Percentiles rank a stretch among this genome's conserved stretches.
Conservation (phyloP, 1,284 basidiomycete species). For the Sporisorium sorghi region DNA sequence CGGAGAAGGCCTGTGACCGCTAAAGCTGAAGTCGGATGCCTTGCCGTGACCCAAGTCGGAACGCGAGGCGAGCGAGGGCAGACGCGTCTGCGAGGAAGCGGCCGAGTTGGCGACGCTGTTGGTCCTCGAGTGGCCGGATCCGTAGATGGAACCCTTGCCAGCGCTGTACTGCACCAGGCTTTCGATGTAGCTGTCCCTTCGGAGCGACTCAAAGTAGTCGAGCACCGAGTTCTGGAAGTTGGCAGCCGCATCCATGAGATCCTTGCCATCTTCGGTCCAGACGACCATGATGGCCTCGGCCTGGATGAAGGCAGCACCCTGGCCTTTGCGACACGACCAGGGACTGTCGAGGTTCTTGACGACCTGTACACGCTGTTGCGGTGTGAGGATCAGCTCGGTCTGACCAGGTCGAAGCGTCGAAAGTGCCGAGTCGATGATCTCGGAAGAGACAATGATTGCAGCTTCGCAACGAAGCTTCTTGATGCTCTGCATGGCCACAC, state of each 20-base stretch:
- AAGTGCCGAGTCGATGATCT: slow-evolving; percentile 82
- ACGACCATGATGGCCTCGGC: slow-evolving; percentile 80
- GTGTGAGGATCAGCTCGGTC: slow-evolving; percentile 45
- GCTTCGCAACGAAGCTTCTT: slow-evolving; percentile 74
- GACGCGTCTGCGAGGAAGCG: slow-evolving; percentile 18
- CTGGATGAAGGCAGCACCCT: slow-evolving; percentile 84
- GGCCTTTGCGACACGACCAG: slow-evolving; percentile 80
- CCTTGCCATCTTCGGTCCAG: slow-evolving; percentile 79
- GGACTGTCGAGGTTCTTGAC: slow-evolving; percentile 75
- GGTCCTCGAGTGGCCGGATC: slow-evolving; percentile 10
- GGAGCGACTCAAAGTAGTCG: slow-evolving; percentile 34
- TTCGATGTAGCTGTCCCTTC: slow-evolving; percentile 18
- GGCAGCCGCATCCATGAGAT: slow-evolving; percentile 27
- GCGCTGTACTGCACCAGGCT: slow-evolving; percentile 23
- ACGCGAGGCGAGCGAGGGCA: slow-evolving; percentile 20
- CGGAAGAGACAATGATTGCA: slow-evolving; percentile 81
- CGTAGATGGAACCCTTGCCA: slow-evolving; percentile 19
- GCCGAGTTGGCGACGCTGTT: slow-evolving; percentile 27
- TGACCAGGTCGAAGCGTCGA: slow-evolving; percentile 66
- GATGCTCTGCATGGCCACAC: slow-evolving; percentile 75
- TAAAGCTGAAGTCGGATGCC: slow-evolving; percentile 10
- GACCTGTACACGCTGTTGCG: slow-evolving; percentile 48
- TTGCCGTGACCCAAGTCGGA: slow-evolving; percentile 29
- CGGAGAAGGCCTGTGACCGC: slow-evolving; percentile 8
- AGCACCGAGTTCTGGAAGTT: slow-evolving; percentile 35